Conservation (phyloP, 192 early-diverging fungal genomes). For the Coemansia sp. region DNA sequence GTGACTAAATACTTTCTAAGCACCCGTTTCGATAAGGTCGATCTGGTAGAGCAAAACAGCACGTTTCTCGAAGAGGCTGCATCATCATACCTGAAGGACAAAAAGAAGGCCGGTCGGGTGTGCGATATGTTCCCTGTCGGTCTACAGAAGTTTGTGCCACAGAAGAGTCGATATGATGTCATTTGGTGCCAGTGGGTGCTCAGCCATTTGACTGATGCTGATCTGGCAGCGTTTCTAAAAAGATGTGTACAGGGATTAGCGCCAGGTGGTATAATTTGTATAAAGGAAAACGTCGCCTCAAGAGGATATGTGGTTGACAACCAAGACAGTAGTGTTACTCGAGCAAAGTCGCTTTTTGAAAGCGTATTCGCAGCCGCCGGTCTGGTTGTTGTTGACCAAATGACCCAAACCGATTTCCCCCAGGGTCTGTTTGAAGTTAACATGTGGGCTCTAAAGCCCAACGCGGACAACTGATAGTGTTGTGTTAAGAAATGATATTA, state of each 20-base stretch:
- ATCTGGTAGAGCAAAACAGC: constrained; percentile 85
- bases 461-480: not conserved
- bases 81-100: constrained; percentile 56
- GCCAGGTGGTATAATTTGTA: constrained; percentile 70
- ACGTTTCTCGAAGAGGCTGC: constrained; percentile 76
- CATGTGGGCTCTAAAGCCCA: constrained; percentile 58
- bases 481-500: constrained; percentile 1
- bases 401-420: constrained; percentile 67
- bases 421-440: constrained; percentile 64
- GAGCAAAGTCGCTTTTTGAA: constrained; percentile 43
- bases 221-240: constrained; percentile 79
- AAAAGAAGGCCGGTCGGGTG: constrained; percentile 57
- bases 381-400: constrained; percentile 59
- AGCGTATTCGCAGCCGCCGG: constrained; percentile 62
- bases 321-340: constrained; percentile 80
- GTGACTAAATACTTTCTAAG: constrained; percentile 84
- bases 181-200: constrained; percentile 99
- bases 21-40: constrained; percentile 77
- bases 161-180: constrained; percentile 74
- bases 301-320: constrained; percentile 69
- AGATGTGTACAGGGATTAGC: constrained; percentile 70
- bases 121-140: constrained; percentile 70
- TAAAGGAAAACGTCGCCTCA: constrained; percentile 87
- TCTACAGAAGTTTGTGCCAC: constrained; percentile 77
- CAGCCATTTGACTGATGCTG: constrained; percentile 87